These are phyloP conservation scores for Candida sanyaensis DNA, from an alignment of 1,139 yeast species.

Conservation along the genomic window DNA sequence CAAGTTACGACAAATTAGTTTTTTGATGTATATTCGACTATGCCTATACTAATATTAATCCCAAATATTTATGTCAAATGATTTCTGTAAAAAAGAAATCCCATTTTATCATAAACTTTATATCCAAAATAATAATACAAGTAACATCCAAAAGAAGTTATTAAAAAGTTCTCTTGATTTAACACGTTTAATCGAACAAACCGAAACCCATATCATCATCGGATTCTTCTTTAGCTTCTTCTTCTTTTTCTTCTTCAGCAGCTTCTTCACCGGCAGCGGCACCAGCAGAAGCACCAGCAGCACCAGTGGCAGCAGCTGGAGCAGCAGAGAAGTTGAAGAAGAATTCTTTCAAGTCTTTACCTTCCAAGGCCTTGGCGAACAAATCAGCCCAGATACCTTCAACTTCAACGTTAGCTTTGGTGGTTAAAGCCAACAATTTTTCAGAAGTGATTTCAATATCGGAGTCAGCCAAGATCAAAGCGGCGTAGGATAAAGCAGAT, in stretches of 20 bases:
- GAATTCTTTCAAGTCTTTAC: constrained; percentile 74
- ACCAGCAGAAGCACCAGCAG: constrained; percentile 58
- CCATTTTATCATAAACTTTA: neutral
- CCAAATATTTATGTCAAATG: neutral
- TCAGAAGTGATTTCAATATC: constrained; percentile 78
- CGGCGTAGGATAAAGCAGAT: constrained; percentile 86
- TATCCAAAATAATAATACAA: constrained; percentile 7
- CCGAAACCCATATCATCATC: constrained; percentile 86
- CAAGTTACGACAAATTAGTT: neutral
- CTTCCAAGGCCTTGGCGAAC: constrained; percentile 78
- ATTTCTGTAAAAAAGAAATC: neutral
- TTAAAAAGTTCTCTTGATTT: neutral
- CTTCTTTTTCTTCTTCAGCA: constrained; percentile 57
- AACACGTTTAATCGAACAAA: constrained; percentile 64
- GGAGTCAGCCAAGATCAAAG: constrained; percentile 83
- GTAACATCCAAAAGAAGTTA: constrained; percentile 1
- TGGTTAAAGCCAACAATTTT: constrained; percentile 68
- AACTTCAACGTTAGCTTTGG: constrained; percentile 49
- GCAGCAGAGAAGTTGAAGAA: constrained; percentile 78
- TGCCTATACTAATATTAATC: constrained; percentile 3
- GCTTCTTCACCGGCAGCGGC: constrained; percentile 59
- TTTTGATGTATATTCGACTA: constrained; percentile 1
- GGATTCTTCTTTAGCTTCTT: constrained; percentile 57
- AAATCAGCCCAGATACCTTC: constrained; percentile 77
- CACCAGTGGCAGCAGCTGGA: constrained; percentile 63